Evolutionary conservation across 768 basidiomycete species (phyloP).

Genomic region (Suillus paluster): DNA sequence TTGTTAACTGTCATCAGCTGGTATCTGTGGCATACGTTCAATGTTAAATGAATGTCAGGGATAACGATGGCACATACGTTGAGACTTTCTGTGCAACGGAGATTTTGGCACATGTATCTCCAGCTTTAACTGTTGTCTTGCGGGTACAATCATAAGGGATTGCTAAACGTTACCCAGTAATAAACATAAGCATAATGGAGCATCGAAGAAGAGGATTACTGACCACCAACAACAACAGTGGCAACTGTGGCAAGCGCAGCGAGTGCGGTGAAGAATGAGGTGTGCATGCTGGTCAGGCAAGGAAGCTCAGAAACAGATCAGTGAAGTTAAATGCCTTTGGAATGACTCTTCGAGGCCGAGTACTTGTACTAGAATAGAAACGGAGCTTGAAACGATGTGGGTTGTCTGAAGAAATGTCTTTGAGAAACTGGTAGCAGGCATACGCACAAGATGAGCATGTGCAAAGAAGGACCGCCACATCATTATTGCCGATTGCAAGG

Average conservation of each 20-base stretch:
- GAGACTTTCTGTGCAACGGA: slow-evolving; percentile 51
- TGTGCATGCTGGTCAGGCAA: slow-evolving; percentile 20
- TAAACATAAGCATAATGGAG: not conserved
- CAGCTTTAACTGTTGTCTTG: slow-evolving; percentile 51
- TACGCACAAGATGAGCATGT: too few relatives aligned
- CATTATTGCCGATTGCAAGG: too few relatives aligned
- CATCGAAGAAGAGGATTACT: slow-evolving; percentile 8
- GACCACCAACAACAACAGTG: slow-evolving; percentile 15
- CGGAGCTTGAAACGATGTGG: too few relatives aligned
- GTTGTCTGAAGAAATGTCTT: too few relatives aligned
- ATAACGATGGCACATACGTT: slow-evolving; percentile 40
- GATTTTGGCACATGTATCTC: slow-evolving; percentile 63
- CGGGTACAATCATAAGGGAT: slow-evolving; percentile 47
- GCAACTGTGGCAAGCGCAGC: slow-evolving; percentile 8
- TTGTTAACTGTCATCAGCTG: slow-evolving; percentile 63
- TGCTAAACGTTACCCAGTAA: too few relatives aligned
- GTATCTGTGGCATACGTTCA: slow-evolving; percentile 49
- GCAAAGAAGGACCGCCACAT: too few relatives aligned
- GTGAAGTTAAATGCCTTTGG: not conserved
- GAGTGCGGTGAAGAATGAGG: slow-evolving; percentile 20
- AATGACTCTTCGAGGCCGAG: not conserved
- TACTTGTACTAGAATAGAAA: too few relatives aligned
- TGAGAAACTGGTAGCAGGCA: too few relatives aligned
- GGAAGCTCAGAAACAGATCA: not conserved
- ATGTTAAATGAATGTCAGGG: not conserved